Evolutionary conservation across 164 flowering plant genomes (phyloP).

Genomic region (Vitis riparia): DNA sequence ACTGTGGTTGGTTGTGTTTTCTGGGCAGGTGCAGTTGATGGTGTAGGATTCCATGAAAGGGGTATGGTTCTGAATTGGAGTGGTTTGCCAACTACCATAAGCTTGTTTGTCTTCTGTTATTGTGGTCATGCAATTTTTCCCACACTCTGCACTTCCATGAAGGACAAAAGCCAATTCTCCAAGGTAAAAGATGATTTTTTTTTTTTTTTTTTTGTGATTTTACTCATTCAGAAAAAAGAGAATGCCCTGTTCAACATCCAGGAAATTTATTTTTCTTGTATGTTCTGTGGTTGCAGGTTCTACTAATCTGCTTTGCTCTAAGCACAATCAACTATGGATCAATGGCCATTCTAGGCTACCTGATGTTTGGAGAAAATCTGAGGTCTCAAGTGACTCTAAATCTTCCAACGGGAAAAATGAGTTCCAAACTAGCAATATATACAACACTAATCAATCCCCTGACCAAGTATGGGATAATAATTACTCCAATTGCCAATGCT

Average conservation of each 20-base stretch:
- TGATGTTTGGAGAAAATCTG: conserved; percentile 50
- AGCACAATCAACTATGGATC: conserved; percentile 46
- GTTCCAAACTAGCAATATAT: conserved; percentile 50
- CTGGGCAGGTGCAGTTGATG: conserved; percentile 51
- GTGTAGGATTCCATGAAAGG: conserved; percentile 45
- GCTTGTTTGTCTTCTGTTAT: conserved; percentile 50
- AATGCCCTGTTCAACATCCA: too few species aligned
- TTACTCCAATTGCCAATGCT: conserved; percentile 38
- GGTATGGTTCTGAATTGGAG: conserved; percentile 32
- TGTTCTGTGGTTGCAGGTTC: conserved; percentile 31
- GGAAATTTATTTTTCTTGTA: too few species aligned
- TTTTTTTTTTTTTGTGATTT: background rate
- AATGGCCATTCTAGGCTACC: conserved; percentile 55
- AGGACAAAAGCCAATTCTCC: conserved; percentile 40
- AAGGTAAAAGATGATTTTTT: conserved; percentile 33
- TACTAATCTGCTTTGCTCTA: conserved; percentile 37
- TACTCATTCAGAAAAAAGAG: too few species aligned
- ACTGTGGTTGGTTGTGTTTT: conserved; percentile 32
- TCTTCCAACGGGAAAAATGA: conserved; percentile 35
- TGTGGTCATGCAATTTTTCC: conserved; percentile 61
- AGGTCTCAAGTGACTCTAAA: conserved; percentile 56
- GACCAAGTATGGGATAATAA: conserved; percentile 48
- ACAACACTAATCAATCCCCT: conserved; percentile 53
- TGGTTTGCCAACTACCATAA: conserved; percentile 45
- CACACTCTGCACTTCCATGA: conserved; percentile 55